Percentiles rank a stretch among this genome's conserved stretches.
These are phyloP conservation scores for Begonia peltatifolia DNA, from an alignment of 306 rosid species.

Conservation along the genomic window DNA sequence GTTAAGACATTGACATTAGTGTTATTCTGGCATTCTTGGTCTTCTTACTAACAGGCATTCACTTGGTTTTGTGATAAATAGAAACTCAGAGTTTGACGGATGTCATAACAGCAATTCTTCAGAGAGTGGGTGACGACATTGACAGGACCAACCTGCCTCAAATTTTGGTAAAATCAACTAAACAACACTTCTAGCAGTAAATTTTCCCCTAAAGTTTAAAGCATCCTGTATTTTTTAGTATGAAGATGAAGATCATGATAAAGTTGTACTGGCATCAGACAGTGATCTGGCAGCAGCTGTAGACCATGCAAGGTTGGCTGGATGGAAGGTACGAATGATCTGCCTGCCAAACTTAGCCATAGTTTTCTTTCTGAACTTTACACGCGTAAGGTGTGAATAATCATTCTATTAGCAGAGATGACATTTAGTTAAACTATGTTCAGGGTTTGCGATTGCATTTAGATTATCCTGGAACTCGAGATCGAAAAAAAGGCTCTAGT, in stretches of 20 bases:
- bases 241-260: constrained; percentile 91
- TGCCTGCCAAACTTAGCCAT: background rate
- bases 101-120: constrained; percentile 60
- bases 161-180: constrained; percentile 47
- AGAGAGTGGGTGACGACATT: constrained; percentile 64
- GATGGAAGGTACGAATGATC: constrained; percentile 55
- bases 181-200: background rate
- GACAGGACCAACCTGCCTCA: constrained; percentile 61
- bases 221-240: constrained; percentile 33
- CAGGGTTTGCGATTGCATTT: constrained; percentile 89
- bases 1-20: too few relatives aligned
- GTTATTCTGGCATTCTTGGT: background rate
- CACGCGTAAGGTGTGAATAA: too few relatives aligned
- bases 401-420: too few relatives aligned
- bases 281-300: constrained; percentile 78
- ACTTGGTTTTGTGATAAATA: constrained; percentile 24
- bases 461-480: constrained; percentile 47
- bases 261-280: constrained; percentile 75
- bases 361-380: too few relatives aligned
- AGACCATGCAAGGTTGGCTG: constrained; percentile 79
- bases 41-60: constrained; percentile 7
- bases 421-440: background rate
- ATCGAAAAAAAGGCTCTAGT: constrained; percentile 14
- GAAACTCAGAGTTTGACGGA: constrained; percentile 69
- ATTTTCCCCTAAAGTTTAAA: too few relatives aligned